A percentile compares a stretch with the other conserved stretches of the same genome.
phyloP scores from a whole-genome alignment of 176 grass and related monocot species.

The Leersia perrieri region DNA sequence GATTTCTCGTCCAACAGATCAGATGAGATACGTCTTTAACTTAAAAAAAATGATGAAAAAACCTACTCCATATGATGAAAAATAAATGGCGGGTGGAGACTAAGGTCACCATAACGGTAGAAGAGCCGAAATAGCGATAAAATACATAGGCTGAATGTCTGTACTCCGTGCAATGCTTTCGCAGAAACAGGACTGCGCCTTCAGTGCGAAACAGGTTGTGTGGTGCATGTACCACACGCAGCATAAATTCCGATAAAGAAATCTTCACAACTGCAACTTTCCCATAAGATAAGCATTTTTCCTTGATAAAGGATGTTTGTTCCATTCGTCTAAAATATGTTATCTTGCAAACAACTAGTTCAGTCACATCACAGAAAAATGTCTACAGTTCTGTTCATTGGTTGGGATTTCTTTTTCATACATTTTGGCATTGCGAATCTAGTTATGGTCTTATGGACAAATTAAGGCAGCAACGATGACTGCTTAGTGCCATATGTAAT shows the following conservation, averaged over 20 bases:
- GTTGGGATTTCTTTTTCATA: not conserved
- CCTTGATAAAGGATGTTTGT: slow-evolving; percentile 18
- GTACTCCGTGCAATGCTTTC: not conserved
- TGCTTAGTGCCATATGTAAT: slow-evolving; percentile 20
- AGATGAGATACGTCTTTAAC: too few relatives aligned
- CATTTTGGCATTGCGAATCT: not conserved
- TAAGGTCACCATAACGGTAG: too few relatives aligned
- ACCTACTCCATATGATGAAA: too few relatives aligned
- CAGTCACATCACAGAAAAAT: slow-evolving; percentile 31
- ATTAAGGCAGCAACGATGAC: slow-evolving; percentile 10
- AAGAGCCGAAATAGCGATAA: too few relatives aligned
- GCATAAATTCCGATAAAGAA: slow-evolving; percentile 29
- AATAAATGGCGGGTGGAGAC: too few relatives aligned
- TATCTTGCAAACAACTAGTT: slow-evolving; percentile 39
- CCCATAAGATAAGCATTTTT: not conserved
- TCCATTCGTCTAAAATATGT: slow-evolving; percentile 36
- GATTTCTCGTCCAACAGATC: too few relatives aligned
- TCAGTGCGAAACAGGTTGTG: slow-evolving; percentile 6
- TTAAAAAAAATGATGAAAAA: too few relatives aligned
- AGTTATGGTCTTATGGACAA: not conserved
- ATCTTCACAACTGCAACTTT: slow-evolving; percentile 25
- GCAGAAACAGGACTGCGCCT: slow-evolving; percentile 7
- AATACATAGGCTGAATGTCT: not conserved
- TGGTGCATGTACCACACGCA: slow-evolving; percentile 25
- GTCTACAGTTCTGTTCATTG: not conserved